phyloP scores from a whole-genome alignment of 1,284 basidiomycete genomes.

The Cryptococcus amylolentus region DNA sequence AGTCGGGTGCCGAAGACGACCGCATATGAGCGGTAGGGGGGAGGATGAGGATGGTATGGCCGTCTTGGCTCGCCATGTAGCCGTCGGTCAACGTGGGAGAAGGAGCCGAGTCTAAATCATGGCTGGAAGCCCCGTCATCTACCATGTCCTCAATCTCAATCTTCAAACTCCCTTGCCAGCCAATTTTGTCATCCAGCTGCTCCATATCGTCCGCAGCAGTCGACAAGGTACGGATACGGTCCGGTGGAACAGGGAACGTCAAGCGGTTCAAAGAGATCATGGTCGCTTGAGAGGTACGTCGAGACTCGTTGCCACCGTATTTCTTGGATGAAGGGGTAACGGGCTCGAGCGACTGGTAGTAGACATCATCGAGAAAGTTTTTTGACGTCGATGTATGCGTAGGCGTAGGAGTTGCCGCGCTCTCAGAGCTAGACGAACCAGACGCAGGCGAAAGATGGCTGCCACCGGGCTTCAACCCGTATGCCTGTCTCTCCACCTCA shows the following conservation, averaged over 20 bases:
- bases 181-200: not conserved
- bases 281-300: slow-evolving; percentile 13
- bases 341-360: not conserved
- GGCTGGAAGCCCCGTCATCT: not conserved
- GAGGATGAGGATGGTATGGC: slow-evolving; percentile 18
- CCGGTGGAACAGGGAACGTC: slow-evolving; percentile 19
- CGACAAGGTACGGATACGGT: slow-evolving; percentile 1
- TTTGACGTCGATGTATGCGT: too few relatives aligned
- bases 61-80: not conserved
- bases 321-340: not conserved
- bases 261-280: slow-evolving; percentile 15
- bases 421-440: not conserved
- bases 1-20: slow-evolving; percentile 11
- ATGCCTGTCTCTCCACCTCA: not conserved
- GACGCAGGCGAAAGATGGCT: not conserved
- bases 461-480: not conserved
- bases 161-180: not conserved
- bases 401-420: not conserved
- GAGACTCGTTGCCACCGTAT: not conserved
- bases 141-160: not conserved
- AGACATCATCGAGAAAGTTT: too few relatives aligned
- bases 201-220: not conserved
- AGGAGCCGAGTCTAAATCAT: not conserved
- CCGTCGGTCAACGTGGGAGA: not conserved
- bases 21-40: slow-evolving; percentile 13